Evolutionary conservation across 1,284 basidiomycete species (phyloP).

Genomic region (Rhodotorula sp.): DNA sequence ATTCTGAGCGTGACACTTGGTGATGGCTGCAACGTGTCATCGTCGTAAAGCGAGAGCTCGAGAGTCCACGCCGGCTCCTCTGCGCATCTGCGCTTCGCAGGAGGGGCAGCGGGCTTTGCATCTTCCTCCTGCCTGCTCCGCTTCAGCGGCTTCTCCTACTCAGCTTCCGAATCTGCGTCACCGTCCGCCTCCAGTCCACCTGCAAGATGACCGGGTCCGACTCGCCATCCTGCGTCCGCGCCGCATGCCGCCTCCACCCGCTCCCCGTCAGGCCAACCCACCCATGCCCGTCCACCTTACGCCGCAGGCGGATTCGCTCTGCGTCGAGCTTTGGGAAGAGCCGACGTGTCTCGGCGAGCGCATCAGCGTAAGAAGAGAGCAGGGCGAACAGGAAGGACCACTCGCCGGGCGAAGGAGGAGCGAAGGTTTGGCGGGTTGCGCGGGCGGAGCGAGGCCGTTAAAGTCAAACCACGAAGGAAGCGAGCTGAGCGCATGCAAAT

Average conservation of each 20-base stretch:
- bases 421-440: not conserved
- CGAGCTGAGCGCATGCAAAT: not conserved
- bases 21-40: too few species aligned
- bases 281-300: not conserved
- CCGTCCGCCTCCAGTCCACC: too few species aligned
- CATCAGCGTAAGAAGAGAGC: not conserved
- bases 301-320: not conserved
- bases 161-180: too few species aligned
- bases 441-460: not conserved
- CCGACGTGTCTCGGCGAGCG: not conserved
- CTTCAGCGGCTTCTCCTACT: too few species aligned
- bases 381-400: not conserved
- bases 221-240: too few species aligned
- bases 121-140: too few species aligned
- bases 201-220: too few species aligned
- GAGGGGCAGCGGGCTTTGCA: too few species aligned
- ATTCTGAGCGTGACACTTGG: too few species aligned
- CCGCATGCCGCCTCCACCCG: not conserved
- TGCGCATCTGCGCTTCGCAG: too few species aligned
- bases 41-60: too few species aligned
- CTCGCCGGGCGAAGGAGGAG: not conserved
- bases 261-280: not conserved
- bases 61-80: too few species aligned
- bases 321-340: not conserved
- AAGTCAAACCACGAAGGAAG: not conserved